These are phyloP conservation scores for Vigna hirtella DNA, from an alignment of 306 rosid genomes.

Conservation along the genomic window DNA sequence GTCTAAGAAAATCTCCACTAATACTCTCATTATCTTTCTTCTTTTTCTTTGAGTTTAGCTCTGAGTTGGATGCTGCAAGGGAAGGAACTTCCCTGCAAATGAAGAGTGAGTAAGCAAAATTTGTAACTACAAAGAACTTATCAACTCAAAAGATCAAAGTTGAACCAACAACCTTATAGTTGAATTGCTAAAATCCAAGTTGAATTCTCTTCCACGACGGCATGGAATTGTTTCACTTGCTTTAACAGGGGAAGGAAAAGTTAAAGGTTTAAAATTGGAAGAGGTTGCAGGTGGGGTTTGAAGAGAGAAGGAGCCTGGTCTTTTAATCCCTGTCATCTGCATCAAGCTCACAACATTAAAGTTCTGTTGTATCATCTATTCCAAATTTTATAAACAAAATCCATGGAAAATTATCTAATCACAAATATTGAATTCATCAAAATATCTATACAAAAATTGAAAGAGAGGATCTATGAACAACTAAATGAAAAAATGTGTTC, in stretches of 20 bases:
- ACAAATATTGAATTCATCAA: neutral
- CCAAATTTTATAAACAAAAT: neutral
- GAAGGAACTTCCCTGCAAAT: conserved; percentile 14
- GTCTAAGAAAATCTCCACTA: neutral
- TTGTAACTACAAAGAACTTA: neutral
- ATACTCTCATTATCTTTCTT: neutral
- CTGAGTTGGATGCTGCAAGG: neutral
- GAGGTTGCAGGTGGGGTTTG: neutral
- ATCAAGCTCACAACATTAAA: neutral
- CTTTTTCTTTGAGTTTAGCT: neutral
- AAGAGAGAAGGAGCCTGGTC: neutral
- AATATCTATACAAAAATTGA: neutral
- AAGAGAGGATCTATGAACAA: neutral
- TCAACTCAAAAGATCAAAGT: neutral
- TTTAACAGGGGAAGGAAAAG: neutral
- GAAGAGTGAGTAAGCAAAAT: neutral
- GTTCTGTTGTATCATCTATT: neutral
- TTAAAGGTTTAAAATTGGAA: neutral
- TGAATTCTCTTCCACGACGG: neutral
- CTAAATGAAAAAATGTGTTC: neutral
- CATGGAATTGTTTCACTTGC: neutral
- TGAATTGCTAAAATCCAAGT: conserved; percentile 17
- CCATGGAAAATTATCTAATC: neutral
- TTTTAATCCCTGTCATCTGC: conserved; percentile 9
- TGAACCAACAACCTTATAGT: conserved; percentile 13